These are phyloP conservation scores for Apiospora aurea DNA, from an alignment of 2,329 filamentous ascomycete species.

Conservation along the genomic window DNA sequence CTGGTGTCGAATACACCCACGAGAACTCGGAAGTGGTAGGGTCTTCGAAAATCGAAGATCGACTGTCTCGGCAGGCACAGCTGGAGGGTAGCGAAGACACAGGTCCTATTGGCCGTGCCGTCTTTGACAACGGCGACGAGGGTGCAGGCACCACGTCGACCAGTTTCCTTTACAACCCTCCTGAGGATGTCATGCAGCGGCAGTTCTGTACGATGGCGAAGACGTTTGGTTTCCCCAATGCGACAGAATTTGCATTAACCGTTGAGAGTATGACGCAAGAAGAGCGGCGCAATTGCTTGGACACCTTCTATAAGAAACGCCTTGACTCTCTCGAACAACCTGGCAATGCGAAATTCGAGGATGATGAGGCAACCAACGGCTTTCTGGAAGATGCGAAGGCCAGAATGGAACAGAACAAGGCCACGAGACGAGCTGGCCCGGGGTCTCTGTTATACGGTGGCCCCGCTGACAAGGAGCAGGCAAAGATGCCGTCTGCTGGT, in stretches of 20 bases:
- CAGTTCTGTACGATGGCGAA: conserved; percentile 93
- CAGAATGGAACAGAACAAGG: not conserved
- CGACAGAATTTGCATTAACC: conserved; percentile 85
- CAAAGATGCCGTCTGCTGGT: not conserved
- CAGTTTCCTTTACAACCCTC: conserved; percentile 71
- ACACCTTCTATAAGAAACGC: conserved; percentile 78
- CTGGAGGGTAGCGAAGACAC: conserved; percentile 55
- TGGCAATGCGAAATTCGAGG: conserved; percentile 24
- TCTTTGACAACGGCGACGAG: conserved; percentile 57
- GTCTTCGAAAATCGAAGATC: conserved; percentile 87
- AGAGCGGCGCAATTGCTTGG: conserved; percentile 78
- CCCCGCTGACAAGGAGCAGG: not conserved
- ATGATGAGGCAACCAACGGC: not conserved
- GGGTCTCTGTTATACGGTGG: not conserved
- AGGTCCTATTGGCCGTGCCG: conserved; percentile 61
- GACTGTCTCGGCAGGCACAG: conserved; percentile 79
- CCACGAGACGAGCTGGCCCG: not conserved
- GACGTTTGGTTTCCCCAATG: conserved; percentile 76
- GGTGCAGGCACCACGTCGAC: conserved; percentile 32
- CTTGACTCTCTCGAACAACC: conserved; percentile 54
- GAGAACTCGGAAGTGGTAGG: conserved; percentile 96
- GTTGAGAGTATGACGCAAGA: conserved; percentile 92
- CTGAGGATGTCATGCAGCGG: conserved; percentile 73
- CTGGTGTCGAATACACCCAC: conserved; percentile 93
- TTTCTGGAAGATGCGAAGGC: not conserved